These are phyloP conservation scores for Crithidia acanthocephali DNA, from an alignment of 208 protist species.

Conservation along the genomic window DNA sequence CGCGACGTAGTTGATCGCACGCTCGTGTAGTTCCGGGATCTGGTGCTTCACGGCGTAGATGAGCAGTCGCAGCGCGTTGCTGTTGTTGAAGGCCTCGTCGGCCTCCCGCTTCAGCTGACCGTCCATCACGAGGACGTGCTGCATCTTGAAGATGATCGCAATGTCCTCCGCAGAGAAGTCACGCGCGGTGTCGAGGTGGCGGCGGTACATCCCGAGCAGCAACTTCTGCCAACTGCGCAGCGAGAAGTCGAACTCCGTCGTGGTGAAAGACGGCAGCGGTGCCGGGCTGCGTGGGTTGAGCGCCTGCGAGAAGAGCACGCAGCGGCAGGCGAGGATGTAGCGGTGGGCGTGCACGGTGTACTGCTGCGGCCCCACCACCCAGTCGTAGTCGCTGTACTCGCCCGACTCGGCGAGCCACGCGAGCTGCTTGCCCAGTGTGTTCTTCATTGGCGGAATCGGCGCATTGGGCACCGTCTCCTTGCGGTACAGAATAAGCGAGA, in stretches of 20 bases:
- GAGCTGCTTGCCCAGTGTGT: constrained; percentile 80
- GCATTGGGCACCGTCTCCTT: constrained; percentile 73
- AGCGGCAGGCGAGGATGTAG: constrained; percentile 87
- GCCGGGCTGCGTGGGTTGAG: constrained; percentile 54
- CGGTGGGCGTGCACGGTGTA: constrained; percentile 75
- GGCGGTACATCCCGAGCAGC: constrained; percentile 72
- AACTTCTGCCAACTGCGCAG: constrained; percentile 86
- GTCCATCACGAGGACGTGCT: constrained; percentile 79
- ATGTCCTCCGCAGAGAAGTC: constrained; percentile 89
- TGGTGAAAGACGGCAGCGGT: constrained; percentile 58
- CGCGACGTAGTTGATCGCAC: constrained; percentile 69
- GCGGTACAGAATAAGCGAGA: constrained; percentile 82
- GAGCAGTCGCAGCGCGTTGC: constrained; percentile 79
- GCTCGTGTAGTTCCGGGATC: constrained; percentile 80
- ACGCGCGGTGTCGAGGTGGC: constrained; percentile 64
- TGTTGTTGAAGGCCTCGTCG: constrained; percentile 71
- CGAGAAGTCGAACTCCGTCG: constrained; percentile 83
- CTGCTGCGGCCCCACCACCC: constrained; percentile 74
- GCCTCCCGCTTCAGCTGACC: constrained; percentile 85
- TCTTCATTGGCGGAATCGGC: constrained; percentile 67
- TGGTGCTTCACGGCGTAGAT: constrained; percentile 89
- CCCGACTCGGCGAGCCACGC: constrained; percentile 81
- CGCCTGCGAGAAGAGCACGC: constrained; percentile 76
- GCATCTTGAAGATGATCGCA: constrained; percentile 87
- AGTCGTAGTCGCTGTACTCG: constrained; percentile 88